Conservation (phyloP, 2,329 filamentous ascomycete genomes). For the Cryoendolithus antarcticus region DNA sequence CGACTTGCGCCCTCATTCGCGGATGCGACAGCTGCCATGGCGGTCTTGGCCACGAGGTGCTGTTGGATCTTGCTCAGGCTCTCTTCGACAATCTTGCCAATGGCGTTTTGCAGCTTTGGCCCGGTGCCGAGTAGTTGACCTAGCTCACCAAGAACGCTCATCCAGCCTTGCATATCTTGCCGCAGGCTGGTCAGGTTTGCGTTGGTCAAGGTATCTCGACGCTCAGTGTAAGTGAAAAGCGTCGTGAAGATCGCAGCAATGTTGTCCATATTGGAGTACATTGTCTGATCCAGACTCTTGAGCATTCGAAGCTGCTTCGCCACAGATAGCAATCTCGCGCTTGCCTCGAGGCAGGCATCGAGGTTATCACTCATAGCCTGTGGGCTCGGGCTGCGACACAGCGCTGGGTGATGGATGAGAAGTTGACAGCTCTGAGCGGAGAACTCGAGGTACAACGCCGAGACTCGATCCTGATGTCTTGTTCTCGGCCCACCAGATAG, state of each 20-base stretch:
- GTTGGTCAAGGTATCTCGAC: slow-evolving; percentile 46
- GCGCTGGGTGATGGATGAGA: slow-evolving; percentile 40
- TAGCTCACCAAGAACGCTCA: slow-evolving; percentile 55
- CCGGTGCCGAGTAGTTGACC: slow-evolving; percentile 51
- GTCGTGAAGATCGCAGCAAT: slow-evolving; percentile 62
- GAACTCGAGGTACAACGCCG: slow-evolving; percentile 37
- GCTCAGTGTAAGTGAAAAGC: slow-evolving; percentile 57
- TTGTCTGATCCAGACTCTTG: slow-evolving; percentile 64
- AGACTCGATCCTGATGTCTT: slow-evolving; percentile 35
- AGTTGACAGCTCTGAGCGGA: slow-evolving; percentile 38
- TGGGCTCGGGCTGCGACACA: slow-evolving; percentile 39
- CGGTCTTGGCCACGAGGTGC: slow-evolving; percentile 29
- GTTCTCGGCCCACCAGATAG: slow-evolving; percentile 39
- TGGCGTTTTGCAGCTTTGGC: slow-evolving; percentile 34
- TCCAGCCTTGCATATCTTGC: slow-evolving; percentile 57
- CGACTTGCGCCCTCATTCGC: slow-evolving; percentile 5
- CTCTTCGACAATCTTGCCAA: slow-evolving; percentile 37
- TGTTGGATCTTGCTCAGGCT: slow-evolving; percentile 36
- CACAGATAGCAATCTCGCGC: slow-evolving; percentile 50
- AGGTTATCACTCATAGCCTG: slow-evolving; percentile 46
- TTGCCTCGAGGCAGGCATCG: slow-evolving; percentile 51
- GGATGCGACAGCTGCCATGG: slow-evolving; percentile 29
- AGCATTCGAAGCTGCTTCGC: slow-evolving; percentile 48
- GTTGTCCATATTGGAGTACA: slow-evolving; percentile 63
- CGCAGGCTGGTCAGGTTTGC: slow-evolving; percentile 49